Evolutionary conservation across 139 green algal species (phyloP).

Genomic region (Limnomonas spitsbergensis): DNA sequence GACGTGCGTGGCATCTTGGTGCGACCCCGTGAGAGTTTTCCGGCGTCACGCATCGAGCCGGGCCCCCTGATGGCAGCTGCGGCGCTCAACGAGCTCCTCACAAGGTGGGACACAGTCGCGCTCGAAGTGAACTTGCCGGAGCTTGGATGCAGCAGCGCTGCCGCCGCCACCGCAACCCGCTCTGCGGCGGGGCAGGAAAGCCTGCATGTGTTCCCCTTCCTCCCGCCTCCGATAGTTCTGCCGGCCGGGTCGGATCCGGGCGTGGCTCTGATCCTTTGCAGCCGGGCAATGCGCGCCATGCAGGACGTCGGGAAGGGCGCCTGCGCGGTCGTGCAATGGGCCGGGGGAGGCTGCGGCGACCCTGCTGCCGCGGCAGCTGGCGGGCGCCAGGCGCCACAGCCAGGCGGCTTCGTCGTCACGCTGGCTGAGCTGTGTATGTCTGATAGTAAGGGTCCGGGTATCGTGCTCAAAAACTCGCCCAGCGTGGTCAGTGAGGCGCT

Average conservation of each 20-base stretch:
- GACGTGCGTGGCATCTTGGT: conserved; percentile 2
- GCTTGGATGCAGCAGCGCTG: too few species aligned
- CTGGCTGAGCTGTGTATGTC: neutral
- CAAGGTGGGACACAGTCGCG: neutral
- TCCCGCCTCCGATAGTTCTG: neutral
- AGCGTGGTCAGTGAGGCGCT: neutral
- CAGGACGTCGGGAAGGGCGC: neutral
- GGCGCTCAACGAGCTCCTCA: neutral
- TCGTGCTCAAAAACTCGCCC: neutral
- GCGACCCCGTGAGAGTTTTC: neutral
- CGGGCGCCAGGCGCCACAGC: too few species aligned
- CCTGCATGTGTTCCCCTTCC: neutral
- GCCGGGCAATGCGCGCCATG: neutral
- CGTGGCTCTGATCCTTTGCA: neutral
- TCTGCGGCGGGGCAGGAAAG: too few species aligned
- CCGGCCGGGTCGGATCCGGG: neutral
- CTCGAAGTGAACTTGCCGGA: neutral
- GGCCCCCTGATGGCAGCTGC: neutral
- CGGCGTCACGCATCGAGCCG: neutral
- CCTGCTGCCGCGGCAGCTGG: too few species aligned
- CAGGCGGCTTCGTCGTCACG: neutral
- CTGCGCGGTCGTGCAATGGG: neutral
- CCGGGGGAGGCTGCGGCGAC: too few species aligned
- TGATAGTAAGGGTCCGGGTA: neutral
- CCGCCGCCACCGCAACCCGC: too few species aligned